Evolutionary conservation across 129 eudicot genomes (phyloP), one percentile per base, ranked within the genome.

Genomic region (Smallanthus sonchifolius): DNA sequence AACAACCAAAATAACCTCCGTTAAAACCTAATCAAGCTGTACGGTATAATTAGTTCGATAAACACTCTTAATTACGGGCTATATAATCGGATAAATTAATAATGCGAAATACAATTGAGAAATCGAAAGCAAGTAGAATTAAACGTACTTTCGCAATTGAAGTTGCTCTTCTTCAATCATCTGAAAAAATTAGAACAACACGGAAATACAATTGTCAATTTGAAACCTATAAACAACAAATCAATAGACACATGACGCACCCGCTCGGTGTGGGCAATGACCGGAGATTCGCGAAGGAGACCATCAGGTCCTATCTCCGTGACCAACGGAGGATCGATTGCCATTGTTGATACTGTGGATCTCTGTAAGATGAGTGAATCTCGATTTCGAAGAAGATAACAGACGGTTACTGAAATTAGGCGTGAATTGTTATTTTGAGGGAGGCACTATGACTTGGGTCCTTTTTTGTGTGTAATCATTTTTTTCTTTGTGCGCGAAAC

Each of bases 221-320:
- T 10, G 52, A 47, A 47, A 47, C 2, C 16, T 0, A 35, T 5
- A 59, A 6, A 8, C 35, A 35, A 17, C 7, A 49, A 69, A 57
- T 2, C 30, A 16, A 68, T 60, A 24, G 3, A 59, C 9, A 73
- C 16, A 67, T 40, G 40, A 77, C 62, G 39, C 14, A 89, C 97
- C 89, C 84, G 90, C 75, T 92, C 97, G 65, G 97, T 92, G 85
- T 92, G 91, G 60, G 96, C 90, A 67, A 92, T 87, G 89, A 87
- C 74, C 10, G 97, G 92, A 36, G 89, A 79, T 80, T 92, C 97
- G 49, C 89, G 78, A 7, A 81, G 54, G 39, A 92, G 86, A 66
- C 97, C 97, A 60, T 92, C 97, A 65, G 97, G 85, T 30, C 96
- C 97, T 77, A 89, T 89, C 83, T 92, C 97, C 45, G 91, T 78